phyloP scores from a whole-genome alignment of 139 green algal genomes.

The Pseudopediastrum boryanum region DNA sequence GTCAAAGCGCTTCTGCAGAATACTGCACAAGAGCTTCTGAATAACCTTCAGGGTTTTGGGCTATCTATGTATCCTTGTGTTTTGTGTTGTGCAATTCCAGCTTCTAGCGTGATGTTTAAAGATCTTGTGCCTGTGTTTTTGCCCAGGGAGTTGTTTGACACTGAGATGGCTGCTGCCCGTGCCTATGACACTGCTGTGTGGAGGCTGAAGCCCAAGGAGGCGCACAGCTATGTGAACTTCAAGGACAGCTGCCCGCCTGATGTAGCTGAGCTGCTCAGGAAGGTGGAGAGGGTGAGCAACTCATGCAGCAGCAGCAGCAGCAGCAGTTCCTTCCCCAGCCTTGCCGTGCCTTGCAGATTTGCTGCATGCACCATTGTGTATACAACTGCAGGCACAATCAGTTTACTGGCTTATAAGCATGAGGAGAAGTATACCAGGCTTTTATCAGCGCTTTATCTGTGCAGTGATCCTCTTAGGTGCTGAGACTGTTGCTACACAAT shows the following conservation, averaged over 20 bases:
- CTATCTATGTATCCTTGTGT: neutral
- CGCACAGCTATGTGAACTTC: conserved; percentile 75
- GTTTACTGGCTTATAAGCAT: too few relatives aligned
- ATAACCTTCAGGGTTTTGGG: too few relatives aligned
- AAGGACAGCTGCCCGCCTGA: conserved; percentile 59
- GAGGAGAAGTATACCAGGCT: too few relatives aligned
- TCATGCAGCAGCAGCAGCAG: neutral
- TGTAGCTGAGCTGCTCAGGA: conserved; percentile 28
- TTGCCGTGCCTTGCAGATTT: too few relatives aligned
- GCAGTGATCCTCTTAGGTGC: too few relatives aligned
- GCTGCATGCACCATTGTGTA: too few relatives aligned
- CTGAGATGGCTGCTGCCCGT: conserved; percentile 71
- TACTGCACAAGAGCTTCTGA: too few relatives aligned
- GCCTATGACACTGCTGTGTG: conserved; percentile 79
- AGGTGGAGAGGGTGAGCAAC: conserved; percentile 20
- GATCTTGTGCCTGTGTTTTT: neutral
- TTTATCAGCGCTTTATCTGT: too few relatives aligned
- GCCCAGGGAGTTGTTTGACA: conserved; percentile 53
- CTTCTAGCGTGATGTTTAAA: neutral
- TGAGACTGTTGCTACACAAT: too few relatives aligned
- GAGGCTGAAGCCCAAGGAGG: conserved; percentile 73
- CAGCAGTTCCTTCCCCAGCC: neutral
- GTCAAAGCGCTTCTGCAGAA: too few relatives aligned
- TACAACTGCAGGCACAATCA: too few relatives aligned
- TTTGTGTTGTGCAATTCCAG: neutral